phyloP scores from a whole-genome alignment of 768 basidiomycete genomes.

The Mycena belliarum region DNA sequence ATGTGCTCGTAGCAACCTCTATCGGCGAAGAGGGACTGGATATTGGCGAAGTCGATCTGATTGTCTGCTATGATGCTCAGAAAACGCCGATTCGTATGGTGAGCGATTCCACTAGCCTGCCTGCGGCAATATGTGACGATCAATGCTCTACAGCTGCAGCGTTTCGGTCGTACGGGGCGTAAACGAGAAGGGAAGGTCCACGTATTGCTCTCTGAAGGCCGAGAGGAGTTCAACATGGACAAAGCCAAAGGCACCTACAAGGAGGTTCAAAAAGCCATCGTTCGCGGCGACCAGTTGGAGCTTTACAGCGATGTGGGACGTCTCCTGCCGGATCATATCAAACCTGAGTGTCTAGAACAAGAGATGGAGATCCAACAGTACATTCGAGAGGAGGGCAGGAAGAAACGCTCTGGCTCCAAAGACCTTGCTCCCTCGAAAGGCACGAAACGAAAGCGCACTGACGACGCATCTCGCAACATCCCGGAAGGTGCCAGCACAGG shows the following conservation, averaged over 20 bases:
- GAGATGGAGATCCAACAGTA: constrained; percentile 81
- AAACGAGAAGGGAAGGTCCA: constrained; percentile 89
- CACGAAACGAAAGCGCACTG: constrained; percentile 71
- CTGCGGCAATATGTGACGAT: constrained; percentile 3
- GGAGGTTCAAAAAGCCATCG: constrained; percentile 86
- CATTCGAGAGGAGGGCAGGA: constrained; percentile 49
- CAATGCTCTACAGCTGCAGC: constrained; percentile 70
- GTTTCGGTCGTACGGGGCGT: constrained; percentile 92
- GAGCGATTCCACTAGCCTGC: constrained; percentile 22
- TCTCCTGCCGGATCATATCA: constrained; percentile 74
- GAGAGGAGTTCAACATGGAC: constrained; percentile 90
- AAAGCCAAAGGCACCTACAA: constrained; percentile 85
- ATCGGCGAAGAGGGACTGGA: constrained; percentile 98
- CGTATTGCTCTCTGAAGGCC: constrained; percentile 84
- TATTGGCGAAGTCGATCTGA: constrained; percentile 96
- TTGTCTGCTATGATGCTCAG: constrained; percentile 94
- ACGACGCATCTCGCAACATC: constrained; percentile 68
- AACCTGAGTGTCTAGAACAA: constrained; percentile 78
- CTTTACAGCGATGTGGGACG: constrained; percentile 92
- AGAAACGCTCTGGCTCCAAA: constrained; percentile 35
- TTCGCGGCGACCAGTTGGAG: constrained; percentile 83
- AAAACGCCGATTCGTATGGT: constrained; percentile 98
- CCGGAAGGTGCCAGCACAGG: constrained; percentile 70
- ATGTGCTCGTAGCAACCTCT: constrained; percentile 92
- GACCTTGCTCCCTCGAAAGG: constrained; percentile 33